A percentile compares a stretch with the other conserved stretches of the same genome.
phyloP scores from a whole-genome alignment of 331 rosid genomes.

The Arachis monticola region DNA sequence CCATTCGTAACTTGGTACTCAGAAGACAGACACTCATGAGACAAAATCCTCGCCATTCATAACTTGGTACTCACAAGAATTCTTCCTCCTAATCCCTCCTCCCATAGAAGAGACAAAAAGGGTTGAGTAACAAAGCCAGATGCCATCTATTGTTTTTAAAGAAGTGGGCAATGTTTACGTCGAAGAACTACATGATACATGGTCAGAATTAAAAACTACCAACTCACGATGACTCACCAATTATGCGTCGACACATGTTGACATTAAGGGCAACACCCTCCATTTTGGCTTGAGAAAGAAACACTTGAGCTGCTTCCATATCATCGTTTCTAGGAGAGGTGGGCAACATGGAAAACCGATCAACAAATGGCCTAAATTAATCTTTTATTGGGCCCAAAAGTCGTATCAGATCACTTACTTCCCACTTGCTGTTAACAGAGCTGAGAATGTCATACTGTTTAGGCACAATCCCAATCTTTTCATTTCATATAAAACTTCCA shows the following conservation, averaged over 20 bases:
- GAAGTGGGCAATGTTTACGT: conserved; percentile 14
- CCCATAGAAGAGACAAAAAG: no score
- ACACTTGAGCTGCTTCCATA: conserved; percentile 75
- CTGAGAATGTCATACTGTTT: conserved; percentile 85
- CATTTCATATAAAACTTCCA: conserved; percentile 85
- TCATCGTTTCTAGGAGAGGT: conserved; percentile 68
- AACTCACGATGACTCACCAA: conserved; percentile 61
- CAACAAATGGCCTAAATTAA: conserved; percentile 35
- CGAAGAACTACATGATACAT: conserved; percentile 4
- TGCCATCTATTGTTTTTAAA: conserved; percentile 20
- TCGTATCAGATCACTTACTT: conserved; percentile 58
- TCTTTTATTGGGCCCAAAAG: conserved; percentile 26
- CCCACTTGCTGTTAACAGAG: conserved; percentile 82
- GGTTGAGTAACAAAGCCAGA: no score
- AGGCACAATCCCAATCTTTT: conserved; percentile 75
- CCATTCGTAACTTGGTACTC: no score
- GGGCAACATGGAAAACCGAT: conserved; percentile 31
- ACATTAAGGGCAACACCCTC: conserved; percentile 64
- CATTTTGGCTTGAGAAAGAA: conserved; percentile 78
- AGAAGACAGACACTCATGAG: conserved; percentile 28
- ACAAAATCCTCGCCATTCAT: conserved; percentile 28
- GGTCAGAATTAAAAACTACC: conserved; percentile 21
- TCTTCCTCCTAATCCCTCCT: not conserved
- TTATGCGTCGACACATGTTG: conserved; percentile 70
- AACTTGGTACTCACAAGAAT: conserved; percentile 14